A percentile compares a stretch with the other conserved stretches of the same genome.
phyloP scores from a whole-genome alignment of 495 filamentous ascomycete species.

The Penicillium bovifimosum region DNA sequence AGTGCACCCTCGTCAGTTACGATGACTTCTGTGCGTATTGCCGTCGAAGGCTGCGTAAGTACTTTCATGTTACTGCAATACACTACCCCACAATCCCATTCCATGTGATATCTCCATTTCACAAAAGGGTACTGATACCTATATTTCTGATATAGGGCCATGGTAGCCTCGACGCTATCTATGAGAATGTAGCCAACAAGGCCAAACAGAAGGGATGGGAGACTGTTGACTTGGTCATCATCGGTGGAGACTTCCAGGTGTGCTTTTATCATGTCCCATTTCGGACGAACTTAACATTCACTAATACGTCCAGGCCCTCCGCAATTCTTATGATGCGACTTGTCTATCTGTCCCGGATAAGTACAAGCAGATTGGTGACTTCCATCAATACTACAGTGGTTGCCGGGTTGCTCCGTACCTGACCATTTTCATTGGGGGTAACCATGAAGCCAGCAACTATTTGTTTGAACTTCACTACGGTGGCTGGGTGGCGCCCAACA shows the following conservation, averaged over 20 bases:
- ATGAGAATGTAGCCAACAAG: conserved; percentile 61
- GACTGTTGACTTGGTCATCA: conserved; percentile 75
- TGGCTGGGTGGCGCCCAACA: conserved; percentile 94
- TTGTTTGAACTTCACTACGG: conserved; percentile 91
- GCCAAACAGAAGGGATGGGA: conserved; percentile 65
- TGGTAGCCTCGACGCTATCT: conserved; percentile 85
- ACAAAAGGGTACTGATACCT: not conserved
- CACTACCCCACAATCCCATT: too few relatives aligned
- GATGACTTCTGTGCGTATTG: conserved; percentile 6
- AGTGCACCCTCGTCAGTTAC: not conserved
- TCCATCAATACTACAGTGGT: conserved; percentile 88
- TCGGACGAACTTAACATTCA: not conserved
- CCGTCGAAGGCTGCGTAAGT: conserved; percentile 16
- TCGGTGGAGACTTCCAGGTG: conserved; percentile 88
- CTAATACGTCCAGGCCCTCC: conserved; percentile 57
- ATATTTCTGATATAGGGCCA: conserved; percentile 64
- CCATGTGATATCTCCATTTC: not conserved
- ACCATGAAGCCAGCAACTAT: conserved; percentile 87
- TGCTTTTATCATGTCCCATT: not conserved
- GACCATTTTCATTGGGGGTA: conserved; percentile 89
- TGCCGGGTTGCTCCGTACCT: conserved; percentile 69
- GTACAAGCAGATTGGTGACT: conserved; percentile 80
- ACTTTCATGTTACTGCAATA: not conserved
- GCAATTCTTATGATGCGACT: conserved; percentile 80
- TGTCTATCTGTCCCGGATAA: conserved; percentile 82